Evolutionary conservation across 2,329 filamentous ascomycete species (phyloP).

Genomic region (Diaporthe helianthi): DNA sequence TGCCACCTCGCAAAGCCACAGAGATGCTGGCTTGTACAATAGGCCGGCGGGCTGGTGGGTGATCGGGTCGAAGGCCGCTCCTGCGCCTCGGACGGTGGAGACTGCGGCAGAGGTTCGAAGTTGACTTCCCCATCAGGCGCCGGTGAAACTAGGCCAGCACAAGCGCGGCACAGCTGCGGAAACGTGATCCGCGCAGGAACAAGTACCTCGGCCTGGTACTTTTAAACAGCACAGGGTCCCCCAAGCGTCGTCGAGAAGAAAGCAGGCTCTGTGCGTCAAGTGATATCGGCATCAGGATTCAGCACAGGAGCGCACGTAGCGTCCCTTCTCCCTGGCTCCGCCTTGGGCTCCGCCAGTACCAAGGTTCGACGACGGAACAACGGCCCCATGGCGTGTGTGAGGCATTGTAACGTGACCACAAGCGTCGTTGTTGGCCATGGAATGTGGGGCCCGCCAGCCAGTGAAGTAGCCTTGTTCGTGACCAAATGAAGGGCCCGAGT

Average conservation of each 20-base stretch:
- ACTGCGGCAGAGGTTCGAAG: slow-evolving; percentile 25
- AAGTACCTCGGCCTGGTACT: slow-evolving; percentile 20
- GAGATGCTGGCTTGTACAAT: neutral
- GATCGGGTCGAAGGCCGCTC: neutral
- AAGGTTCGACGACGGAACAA: slow-evolving; percentile 2
- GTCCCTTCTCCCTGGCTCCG: neutral
- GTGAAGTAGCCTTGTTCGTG: neutral
- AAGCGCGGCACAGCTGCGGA: slow-evolving; percentile 10
- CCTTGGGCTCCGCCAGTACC: slow-evolving; percentile 10
- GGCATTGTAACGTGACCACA: slow-evolving; percentile 27
- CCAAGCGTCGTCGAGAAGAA: neutral
- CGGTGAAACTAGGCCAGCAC: neutral
- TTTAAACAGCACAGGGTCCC: neutral
- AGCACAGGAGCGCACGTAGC: neutral
- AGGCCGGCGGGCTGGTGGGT: neutral
- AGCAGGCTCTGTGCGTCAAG: neutral
- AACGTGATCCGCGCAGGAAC: slow-evolving; percentile 22
- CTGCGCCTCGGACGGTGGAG: neutral
- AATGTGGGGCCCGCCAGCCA: slow-evolving; percentile 4
- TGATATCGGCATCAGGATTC: slow-evolving; percentile 5
- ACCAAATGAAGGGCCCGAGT: neutral
- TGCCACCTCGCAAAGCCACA: slow-evolving; percentile 8
- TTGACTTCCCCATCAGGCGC: slow-evolving; percentile 21
- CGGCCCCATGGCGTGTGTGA: slow-evolving; percentile 20
- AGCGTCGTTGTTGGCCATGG: slow-evolving; percentile 18